These are phyloP conservation scores for Pyrrhoderma lamaoense DNA, from an alignment of 1,284 basidiomycete genomes.

Conservation along the genomic window DNA sequence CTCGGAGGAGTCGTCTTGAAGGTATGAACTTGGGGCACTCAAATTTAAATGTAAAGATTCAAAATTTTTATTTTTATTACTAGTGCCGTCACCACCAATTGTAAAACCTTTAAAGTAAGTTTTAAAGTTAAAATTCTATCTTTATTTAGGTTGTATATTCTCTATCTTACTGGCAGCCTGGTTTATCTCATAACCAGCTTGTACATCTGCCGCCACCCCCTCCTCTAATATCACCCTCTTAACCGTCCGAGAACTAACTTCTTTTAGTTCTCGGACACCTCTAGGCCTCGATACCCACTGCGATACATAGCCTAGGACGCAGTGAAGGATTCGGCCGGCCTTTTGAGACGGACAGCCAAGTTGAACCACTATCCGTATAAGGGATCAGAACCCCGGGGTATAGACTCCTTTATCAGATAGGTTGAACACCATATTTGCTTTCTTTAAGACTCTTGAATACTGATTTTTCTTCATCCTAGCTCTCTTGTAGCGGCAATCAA, in stretches of 20 bases:
- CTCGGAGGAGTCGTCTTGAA: background rate
- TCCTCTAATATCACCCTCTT: background rate
- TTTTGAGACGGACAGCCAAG: background rate
- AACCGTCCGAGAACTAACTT: background rate
- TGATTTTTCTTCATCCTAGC: too few relatives aligned
- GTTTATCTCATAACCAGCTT: conserved; percentile 1
- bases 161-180: background rate
- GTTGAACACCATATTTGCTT: background rate
- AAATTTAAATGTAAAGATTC: conserved; percentile 12
- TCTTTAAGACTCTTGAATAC: too few relatives aligned
- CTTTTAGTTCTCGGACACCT: background rate
- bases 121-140: background rate
- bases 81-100: conserved; percentile 16
- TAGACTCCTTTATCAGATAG: background rate
- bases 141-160: background rate
- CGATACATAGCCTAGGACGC: too few relatives aligned
- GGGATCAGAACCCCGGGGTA: background rate
- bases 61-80: conserved; percentile 10
- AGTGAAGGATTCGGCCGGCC: too few relatives aligned
- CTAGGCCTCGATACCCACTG: background rate
- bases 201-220: background rate
- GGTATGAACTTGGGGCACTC: background rate
- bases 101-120: conserved; percentile 12
- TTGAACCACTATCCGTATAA: background rate
- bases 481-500: too few relatives aligned